Percentiles rank a stretch among this genome's conserved stretches.
Conservation (phyloP, 1,139 yeast genomes). For the Casaregolazyma suthepensis region DNA sequence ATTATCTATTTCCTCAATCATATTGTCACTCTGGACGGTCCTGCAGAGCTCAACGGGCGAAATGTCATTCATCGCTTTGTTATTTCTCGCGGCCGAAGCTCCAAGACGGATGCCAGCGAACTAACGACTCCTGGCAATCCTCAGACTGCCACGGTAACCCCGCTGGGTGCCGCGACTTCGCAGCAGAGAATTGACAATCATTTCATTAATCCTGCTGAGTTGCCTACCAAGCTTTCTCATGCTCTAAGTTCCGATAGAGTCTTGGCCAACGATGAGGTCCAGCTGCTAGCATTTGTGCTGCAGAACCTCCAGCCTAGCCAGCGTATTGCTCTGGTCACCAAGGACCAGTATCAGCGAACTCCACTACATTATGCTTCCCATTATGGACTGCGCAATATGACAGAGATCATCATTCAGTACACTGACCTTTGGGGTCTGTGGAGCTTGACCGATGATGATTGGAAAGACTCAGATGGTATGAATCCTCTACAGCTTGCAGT, state of each 20-base stretch:
- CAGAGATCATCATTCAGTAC: constrained; percentile 50
- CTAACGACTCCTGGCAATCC: constrained; percentile 6
- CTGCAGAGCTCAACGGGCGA: constrained; percentile 60
- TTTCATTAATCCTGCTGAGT: constrained; percentile 44
- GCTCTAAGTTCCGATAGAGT: constrained; percentile 58
- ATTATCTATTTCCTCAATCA: constrained; percentile 49
- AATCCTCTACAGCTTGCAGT: constrained; percentile 84
- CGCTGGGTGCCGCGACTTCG: constrained; percentile 5
- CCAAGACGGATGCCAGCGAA: constrained; percentile 15
- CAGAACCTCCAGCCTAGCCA: constrained; percentile 47
- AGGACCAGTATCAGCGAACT: constrained; percentile 73
- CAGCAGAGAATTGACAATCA: constrained; percentile 8
- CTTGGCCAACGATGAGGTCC: constrained; percentile 39
- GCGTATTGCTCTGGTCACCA: constrained; percentile 50
- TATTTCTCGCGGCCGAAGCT: constrained; percentile 63
- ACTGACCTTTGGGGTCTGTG: constrained; percentile 48
- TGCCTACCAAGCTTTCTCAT: constrained; percentile 40
- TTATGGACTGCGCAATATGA: constrained; percentile 67
- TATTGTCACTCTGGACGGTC: constrained; percentile 50
- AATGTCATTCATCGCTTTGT: constrained; percentile 81
- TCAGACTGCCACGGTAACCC: constrained; percentile 10
- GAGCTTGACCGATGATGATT: constrained; percentile 50
- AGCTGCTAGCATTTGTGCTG: constrained; percentile 49
- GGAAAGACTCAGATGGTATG: constrained; percentile 82
- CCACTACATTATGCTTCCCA: constrained; percentile 90